A percentile compares a stretch with the other conserved stretches of the same genome.
Conservation (phyloP, 768 basidiomycete species). For the Lentinula sp. region DNA sequence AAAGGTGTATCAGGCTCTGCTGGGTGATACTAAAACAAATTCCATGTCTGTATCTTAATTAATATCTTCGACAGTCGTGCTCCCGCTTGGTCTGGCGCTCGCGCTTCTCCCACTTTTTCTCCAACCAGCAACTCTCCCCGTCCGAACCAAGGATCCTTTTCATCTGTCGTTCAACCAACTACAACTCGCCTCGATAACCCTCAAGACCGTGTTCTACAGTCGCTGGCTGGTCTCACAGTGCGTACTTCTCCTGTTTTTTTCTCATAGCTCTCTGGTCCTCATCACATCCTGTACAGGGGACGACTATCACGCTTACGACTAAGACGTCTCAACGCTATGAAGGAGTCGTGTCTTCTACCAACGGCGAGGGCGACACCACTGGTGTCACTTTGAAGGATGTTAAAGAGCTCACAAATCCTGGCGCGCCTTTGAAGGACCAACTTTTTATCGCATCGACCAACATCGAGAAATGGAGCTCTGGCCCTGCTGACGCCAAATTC, state of each 20-base stretch:
- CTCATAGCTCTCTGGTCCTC: neutral
- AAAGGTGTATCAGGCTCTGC: constrained; percentile 56
- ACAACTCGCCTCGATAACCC: constrained; percentile 41
- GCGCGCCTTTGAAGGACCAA: constrained; percentile 63
- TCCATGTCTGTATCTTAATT: neutral
- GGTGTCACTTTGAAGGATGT: constrained; percentile 76
- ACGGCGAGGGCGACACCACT: constrained; percentile 56
- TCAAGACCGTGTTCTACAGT: constrained; percentile 57
- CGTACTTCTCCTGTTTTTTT: constrained; percentile 20
- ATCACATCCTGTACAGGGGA: constrained; percentile 43
- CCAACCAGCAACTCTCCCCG: constrained; percentile 35
- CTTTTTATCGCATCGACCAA: constrained; percentile 67
- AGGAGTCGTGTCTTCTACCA: constrained; percentile 60
- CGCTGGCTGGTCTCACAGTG: constrained; percentile 67
- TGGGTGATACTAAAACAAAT: constrained; percentile 34
- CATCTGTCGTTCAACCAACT: constrained; percentile 43
- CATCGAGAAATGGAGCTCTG: constrained; percentile 69
- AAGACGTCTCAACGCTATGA: constrained; percentile 71
- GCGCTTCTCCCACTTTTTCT: constrained; percentile 69
- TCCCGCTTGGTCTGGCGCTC: constrained; percentile 62
- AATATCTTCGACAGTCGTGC: constrained; percentile 7
- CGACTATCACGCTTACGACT: constrained; percentile 69
- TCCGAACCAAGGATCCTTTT: constrained; percentile 32
- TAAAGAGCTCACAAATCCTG: constrained; percentile 64
- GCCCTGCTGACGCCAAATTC: constrained; percentile 64